Evolutionary conservation across 2,329 filamentous ascomycete species (phyloP), one percentile per base, ranked within the genome.

Genomic region (Endoconidiophora laricicola): DNA sequence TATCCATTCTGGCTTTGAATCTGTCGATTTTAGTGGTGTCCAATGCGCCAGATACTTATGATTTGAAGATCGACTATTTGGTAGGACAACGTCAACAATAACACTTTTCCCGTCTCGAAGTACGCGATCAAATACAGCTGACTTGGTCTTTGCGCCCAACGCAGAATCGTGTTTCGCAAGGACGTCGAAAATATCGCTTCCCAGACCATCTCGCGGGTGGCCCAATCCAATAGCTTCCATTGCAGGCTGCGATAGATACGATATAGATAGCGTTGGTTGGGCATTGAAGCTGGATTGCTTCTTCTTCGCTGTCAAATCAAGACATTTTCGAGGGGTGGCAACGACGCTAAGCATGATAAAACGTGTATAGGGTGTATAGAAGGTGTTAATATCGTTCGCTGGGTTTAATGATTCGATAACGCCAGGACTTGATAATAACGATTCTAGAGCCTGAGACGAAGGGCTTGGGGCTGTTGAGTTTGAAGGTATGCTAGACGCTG

Each of bases 191-290:
- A 50, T 22, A 16, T 50, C 48, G 12, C 24, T 23, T 22, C 48
- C 48, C 14, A 71, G 62, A 1, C 63, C 60, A 2, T 63, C 61
- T 2, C 58, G 56, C 2, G 60, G 59, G 33, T 62, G 57, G 14
- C 60, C 61, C 2, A 72, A 61, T 10, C 68, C 66, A 1, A 78
- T 63, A 9, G 72, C 60, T 9, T 71, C 66, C 0, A 70, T 61
- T 44, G 72, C 66, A 9, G 67, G 64, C 5, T 64, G 61, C 1
- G 71, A 73, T 56, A 66, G 69, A 58, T 67, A 72, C 6, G 65
- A 60, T 29, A 76, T 65, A 49, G 61, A 60, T n/a, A 72, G 59
- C 26, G 60, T 59, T 2, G 57, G 55, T 2, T 57, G 52, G 20
- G 22, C 20, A 16, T 22, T 16, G 18, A 10, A 46, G 3, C 47